Evolutionary conservation across 768 basidiomycete genomes (phyloP).

Genomic region (Leucogyrophana mollusca): DNA sequence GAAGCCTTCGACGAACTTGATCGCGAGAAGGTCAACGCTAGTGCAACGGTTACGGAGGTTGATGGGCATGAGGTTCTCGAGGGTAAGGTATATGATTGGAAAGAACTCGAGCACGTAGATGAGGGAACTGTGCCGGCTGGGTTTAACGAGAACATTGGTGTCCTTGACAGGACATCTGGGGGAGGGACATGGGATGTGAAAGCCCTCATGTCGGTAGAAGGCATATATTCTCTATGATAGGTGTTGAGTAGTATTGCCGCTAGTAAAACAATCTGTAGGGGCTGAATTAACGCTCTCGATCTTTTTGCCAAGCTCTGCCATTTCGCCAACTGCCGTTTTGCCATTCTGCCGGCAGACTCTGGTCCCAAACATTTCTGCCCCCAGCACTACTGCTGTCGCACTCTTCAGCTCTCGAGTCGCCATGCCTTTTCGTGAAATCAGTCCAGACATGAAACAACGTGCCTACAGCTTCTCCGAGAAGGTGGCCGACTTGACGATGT

Average conservation of each 20-base stretch:
- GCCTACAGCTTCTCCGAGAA: too few species aligned
- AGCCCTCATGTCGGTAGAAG: too few species aligned
- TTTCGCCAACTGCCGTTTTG: slow-evolving; percentile 9
- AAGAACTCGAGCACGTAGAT: background rate
- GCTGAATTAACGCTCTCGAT: too few species aligned
- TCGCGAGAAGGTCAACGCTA: background rate
- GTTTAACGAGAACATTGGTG: background rate
- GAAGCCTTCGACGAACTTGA: slow-evolving; percentile 1
- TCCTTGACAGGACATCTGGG: background rate
- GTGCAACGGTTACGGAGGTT: background rate
- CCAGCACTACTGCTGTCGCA: too few species aligned
- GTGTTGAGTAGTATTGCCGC: too few species aligned
- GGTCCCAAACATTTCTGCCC: slow-evolving; percentile 8
- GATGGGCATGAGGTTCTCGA: background rate
- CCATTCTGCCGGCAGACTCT: slow-evolving; percentile 3
- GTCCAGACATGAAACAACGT: too few species aligned
- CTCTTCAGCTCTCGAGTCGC: too few species aligned
- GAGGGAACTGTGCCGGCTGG: background rate
- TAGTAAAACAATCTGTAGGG: too few species aligned
- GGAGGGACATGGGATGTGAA: background rate
- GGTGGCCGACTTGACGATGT: too few species aligned
- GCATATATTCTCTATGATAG: too few species aligned
- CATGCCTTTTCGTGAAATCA: too few species aligned
- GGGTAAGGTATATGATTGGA: background rate
- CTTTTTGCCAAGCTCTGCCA: slow-evolving; percentile 8